Evolutionary conservation across 805 yeast species (phyloP).

Genomic region (Candida ficus): DNA sequence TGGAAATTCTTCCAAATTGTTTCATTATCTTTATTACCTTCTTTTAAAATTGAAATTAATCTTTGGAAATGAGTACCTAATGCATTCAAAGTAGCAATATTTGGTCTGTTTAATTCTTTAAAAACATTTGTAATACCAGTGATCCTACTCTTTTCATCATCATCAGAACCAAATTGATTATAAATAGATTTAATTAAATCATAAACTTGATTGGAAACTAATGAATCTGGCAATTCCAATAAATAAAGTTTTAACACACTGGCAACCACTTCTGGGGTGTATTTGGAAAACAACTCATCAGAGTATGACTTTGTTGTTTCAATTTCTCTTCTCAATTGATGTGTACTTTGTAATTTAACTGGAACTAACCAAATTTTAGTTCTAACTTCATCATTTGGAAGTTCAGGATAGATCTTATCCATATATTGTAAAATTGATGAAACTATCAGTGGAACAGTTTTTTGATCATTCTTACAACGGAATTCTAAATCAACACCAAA

Average conservation of each 20-base stretch:
- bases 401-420: constrained; percentile 66
- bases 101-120: constrained; percentile 61
- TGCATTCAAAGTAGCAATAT: constrained; percentile 76
- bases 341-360: constrained; percentile 56
- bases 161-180: constrained; percentile 37
- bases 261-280: constrained; percentile 55
- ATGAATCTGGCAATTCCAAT: constrained; percentile 74
- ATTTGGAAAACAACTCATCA: constrained; percentile 26
- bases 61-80: constrained; percentile 71
- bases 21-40: constrained; percentile 33
- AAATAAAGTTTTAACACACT: constrained; percentile 67
- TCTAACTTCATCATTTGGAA: constrained; percentile 64
- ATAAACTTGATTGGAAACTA: constrained; percentile 59
- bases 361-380: constrained; percentile 64
- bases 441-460: constrained; percentile 64
- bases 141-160: constrained; percentile 34
- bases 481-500: constrained; percentile 77
- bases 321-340: constrained; percentile 53
- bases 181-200: constrained; percentile 69
- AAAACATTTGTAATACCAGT: constrained; percentile 63
- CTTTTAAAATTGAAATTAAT: constrained; percentile 46
- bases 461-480: constrained; percentile 65
- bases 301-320: constrained; percentile 46
- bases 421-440: constrained; percentile 59
- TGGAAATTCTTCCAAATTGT: constrained; percentile 33